Evolutionary conservation across 768 basidiomycete species (phyloP), one percentile per base, ranked within the genome.

Genomic region (Macrolepiota albuminosa): DNA sequence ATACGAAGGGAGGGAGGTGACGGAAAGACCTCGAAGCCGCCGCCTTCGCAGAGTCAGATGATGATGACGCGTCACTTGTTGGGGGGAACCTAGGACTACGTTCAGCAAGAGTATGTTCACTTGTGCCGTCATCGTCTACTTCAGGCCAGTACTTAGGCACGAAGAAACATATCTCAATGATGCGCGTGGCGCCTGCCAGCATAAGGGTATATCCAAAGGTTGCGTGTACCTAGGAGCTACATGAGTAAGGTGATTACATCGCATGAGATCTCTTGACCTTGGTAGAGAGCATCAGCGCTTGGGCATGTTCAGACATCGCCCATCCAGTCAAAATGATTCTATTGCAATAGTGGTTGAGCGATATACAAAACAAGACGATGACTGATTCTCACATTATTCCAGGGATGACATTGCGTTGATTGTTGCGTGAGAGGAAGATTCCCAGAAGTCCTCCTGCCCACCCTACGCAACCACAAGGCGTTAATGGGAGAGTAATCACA

Each of bases 391-490:
- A 94, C 91, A 95, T 91, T 34, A 94, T 56, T 11, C 82, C 82
- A 5, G 94, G 94, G 4, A 95, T 78, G n/a, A 95, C 79, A 59
- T 84, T 89, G 54, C 92, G 85, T 83, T 91, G 88, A 63, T 91
- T 89, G 59, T 88, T 87, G 57, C 89, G 79, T 2, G 90, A 80
- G 13, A 96, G 81, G 69, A 87, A 88, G 54, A 97, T 88, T 2
- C 94, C 95, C 5, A 98, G 76, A n/a, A 86, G 76, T 21, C 95
- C 95, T 56, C 95, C 95, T 16, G 89, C 81, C 93, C 93, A 95
- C 95, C 93, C 89, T 90, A 60, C 43, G 36, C n/a, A 34, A 29
- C 18, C 37, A 14, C 59, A 57, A 48, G 43, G 39, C 42, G 46
- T 67, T 34, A 63, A 43, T 51, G 9, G 53, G 36, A 18, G 50